Conservation (phyloP, 2,329 filamentous ascomycete species). For the Pseudogymnoascus sp. region DNA sequence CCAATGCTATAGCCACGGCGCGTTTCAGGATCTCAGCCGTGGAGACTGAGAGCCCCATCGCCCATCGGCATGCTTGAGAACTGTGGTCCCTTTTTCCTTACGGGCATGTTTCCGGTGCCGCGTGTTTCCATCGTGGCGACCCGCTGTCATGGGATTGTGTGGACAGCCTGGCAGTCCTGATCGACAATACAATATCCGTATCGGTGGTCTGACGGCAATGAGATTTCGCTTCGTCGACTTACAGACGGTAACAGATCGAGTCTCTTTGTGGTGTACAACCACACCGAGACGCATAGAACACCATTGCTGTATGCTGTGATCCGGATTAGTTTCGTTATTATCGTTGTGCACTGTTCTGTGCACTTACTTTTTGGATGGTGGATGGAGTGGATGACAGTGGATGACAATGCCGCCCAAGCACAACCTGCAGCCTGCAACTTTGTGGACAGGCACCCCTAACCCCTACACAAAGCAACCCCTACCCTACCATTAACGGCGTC, state of each 20-base stretch:
- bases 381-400: neutral
- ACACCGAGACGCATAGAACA: neutral
- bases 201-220: neutral
- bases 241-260: neutral
- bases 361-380: neutral
- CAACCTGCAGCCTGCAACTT: neutral
- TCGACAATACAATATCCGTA: neutral
- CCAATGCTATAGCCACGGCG: neutral
- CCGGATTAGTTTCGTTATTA: neutral
- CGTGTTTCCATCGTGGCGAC: neutral
- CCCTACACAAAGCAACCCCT: slow-evolving; percentile 19
- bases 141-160: neutral
- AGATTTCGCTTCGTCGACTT: neutral
- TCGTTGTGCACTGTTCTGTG: neutral
- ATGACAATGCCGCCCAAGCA: neutral
- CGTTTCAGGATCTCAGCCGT: neutral
- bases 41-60: neutral
- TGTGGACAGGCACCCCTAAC: neutral
- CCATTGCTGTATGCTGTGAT: neutral
- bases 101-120: neutral
- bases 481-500: slow-evolving; percentile 32
- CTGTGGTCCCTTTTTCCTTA: neutral
- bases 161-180: neutral
- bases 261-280: neutral
- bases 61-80: neutral